Evolutionary conservation across 2,329 filamentous ascomycete genomes (phyloP).

Genomic region (Ophiosphaerella herpotricha): DNA sequence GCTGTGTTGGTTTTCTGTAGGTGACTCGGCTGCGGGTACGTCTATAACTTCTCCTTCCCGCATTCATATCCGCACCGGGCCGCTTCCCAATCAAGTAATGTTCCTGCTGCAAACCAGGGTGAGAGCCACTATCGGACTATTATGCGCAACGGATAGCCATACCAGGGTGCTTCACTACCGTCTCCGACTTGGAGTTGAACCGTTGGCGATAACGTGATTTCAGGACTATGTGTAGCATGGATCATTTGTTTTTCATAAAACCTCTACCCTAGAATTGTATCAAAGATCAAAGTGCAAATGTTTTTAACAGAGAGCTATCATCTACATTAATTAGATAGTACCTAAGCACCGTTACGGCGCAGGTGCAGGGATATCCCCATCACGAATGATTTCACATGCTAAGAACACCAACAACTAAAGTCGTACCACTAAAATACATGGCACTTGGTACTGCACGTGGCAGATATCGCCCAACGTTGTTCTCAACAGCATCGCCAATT

Average conservation of each 20-base stretch:
- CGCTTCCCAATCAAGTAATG: slow-evolving; percentile 1
- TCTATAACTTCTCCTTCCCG: slow-evolving; percentile 13
- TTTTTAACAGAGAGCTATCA: neutral
- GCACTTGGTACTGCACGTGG: slow-evolving; percentile 15
- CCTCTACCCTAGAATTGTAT: no score
- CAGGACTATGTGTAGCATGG: no score
- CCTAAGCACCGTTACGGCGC: neutral
- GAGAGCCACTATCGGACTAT: neutral
- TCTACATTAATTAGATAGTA: slow-evolving; percentile 2
- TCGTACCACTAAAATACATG: neutral
- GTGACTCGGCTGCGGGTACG: slow-evolving; percentile 33
- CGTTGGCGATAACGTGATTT: no score
- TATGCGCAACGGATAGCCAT: neutral
- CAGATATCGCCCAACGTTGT: slow-evolving; percentile 9
- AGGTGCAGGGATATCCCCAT: neutral
- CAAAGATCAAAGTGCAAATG: neutral
- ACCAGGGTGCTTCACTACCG: no score
- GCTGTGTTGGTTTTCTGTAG: slow-evolving; percentile 19
- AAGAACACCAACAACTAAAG: neutral
- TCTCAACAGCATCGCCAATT: slow-evolving; percentile 10
- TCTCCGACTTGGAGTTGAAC: neutral
- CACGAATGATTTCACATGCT: slow-evolving; percentile 1
- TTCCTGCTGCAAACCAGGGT: slow-evolving; percentile 6
- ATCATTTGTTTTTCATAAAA: no score
- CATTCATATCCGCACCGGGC: slow-evolving; percentile 11